A percentile compares a stretch with the other conserved stretches of the same genome.
Conservation (phyloP, 208 protist genomes). For the Trypanosomatidae sp. region DNA sequence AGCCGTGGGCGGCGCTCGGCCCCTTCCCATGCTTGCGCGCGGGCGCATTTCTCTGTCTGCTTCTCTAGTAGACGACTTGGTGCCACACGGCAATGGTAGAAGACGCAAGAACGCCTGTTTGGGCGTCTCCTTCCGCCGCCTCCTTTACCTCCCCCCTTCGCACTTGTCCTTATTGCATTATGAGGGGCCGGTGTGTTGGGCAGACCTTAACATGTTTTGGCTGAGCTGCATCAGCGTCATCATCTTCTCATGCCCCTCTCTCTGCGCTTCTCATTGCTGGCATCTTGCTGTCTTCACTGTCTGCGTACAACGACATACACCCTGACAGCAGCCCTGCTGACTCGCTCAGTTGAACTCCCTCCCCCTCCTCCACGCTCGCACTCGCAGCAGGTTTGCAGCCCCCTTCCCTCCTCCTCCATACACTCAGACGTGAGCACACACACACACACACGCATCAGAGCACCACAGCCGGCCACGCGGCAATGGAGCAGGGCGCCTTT, state of each 20-base stretch:
- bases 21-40: not conserved
- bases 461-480: not conserved
- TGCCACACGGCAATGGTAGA: not conserved
- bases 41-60: not conserved
- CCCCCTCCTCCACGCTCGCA: not conserved
- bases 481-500: conserved; percentile 69
- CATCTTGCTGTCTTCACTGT: not conserved
- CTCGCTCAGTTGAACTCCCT: not conserved
- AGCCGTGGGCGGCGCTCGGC: not conserved
- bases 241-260: not conserved
- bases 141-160: not conserved
- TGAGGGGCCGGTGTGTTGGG: not conserved
- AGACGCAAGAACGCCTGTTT: not conserved
- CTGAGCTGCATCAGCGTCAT: conserved; percentile 1
- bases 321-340: not conserved
- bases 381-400: not conserved
- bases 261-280: not conserved
- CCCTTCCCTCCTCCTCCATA: too few relatives aligned
- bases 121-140: not conserved
- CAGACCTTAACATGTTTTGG: not conserved
- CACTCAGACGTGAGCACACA: not conserved
- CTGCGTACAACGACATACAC: not conserved
- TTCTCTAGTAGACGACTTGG: not conserved
- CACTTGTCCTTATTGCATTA: not conserved
- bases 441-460: not conserved